Conservation (phyloP, 2,329 filamentous ascomycete genomes). For the Zelopaecilomyces penicillatus region DNA sequence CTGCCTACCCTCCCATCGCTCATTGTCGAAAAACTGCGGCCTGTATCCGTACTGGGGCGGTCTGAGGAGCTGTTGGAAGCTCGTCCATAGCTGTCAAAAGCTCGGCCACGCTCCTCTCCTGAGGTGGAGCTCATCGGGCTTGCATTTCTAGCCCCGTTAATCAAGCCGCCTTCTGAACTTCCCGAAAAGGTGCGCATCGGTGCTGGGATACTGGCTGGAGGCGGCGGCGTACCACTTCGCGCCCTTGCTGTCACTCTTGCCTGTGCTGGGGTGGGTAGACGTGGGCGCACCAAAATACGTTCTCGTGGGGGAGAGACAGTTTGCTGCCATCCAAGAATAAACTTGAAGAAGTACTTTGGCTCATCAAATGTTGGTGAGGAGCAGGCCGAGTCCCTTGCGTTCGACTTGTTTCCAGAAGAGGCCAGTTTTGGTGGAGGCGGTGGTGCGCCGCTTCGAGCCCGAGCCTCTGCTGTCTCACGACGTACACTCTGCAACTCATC, state of each 20-base stretch:
- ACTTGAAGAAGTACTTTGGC: conserved; percentile 62
- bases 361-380: conserved; percentile 48
- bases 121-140: conserved; percentile 26
- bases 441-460: conserved; percentile 22
- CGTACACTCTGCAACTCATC: conserved; percentile 43
- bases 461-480: conserved; percentile 40
- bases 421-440: conserved; percentile 29
- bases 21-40: conserved; percentile 1
- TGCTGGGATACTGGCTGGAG: conserved; percentile 30
- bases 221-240: conserved; percentile 30
- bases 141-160: conserved; percentile 45
- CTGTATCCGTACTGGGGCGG: not conserved
- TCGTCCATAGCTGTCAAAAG: conserved; percentile 4
- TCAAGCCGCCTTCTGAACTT: conserved; percentile 34
- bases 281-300: conserved; percentile 57
- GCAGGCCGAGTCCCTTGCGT: conserved; percentile 36
- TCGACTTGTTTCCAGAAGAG: conserved; percentile 25
- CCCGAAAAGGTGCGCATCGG: conserved; percentile 42
- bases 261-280: conserved; percentile 64
- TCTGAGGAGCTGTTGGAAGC: not conserved
- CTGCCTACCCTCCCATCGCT: not conserved
- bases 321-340: conserved; percentile 59
- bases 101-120: conserved; percentile 17
- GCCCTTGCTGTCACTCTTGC: conserved; percentile 42
- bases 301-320: conserved; percentile 48